phyloP scores from a whole-genome alignment of 2,329 filamentous ascomycete species.

The Hymenoscyphus fructigenus region DNA sequence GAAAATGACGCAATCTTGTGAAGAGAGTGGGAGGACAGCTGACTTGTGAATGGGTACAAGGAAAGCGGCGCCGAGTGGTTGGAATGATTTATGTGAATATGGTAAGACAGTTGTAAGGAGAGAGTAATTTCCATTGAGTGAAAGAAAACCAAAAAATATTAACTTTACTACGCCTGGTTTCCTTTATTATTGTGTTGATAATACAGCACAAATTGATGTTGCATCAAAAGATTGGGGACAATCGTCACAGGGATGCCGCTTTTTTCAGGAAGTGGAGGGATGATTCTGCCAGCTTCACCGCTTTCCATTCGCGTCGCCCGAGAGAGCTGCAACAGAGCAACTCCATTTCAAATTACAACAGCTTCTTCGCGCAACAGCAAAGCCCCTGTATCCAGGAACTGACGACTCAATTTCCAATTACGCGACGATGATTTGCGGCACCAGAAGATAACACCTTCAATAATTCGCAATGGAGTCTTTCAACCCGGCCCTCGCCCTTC shows the following conservation, averaged over 20 bases:
- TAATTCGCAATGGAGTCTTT: constrained; percentile 22
- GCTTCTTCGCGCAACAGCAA: background rate
- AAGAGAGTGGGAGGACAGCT: background rate
- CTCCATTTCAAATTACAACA: background rate
- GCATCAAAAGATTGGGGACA: too few species aligned
- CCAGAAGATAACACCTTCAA: constrained; percentile 7
- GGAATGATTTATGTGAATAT: too few species aligned
- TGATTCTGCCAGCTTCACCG: background rate
- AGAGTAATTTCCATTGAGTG: too few species aligned
- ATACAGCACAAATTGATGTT: too few species aligned
- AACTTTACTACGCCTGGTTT: too few species aligned
- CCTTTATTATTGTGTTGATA: too few species aligned
- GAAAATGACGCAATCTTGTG: too few species aligned
- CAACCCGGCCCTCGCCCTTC: background rate
- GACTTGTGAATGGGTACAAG: background rate
- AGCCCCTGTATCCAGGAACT: background rate
- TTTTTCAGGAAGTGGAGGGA: background rate
- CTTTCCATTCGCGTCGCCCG: constrained; percentile 4
- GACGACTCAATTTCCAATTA: background rate
- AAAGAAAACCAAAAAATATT: too few species aligned
- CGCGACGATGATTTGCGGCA: constrained; percentile 15
- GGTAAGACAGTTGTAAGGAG: too few species aligned
- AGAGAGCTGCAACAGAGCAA: background rate
- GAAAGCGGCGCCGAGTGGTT: too few species aligned
- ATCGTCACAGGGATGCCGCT: background rate